Evolutionary conservation across 768 basidiomycete genomes (phyloP), one percentile per base, ranked within the genome.

Genomic region (Xanthoconium stramineum): DNA sequence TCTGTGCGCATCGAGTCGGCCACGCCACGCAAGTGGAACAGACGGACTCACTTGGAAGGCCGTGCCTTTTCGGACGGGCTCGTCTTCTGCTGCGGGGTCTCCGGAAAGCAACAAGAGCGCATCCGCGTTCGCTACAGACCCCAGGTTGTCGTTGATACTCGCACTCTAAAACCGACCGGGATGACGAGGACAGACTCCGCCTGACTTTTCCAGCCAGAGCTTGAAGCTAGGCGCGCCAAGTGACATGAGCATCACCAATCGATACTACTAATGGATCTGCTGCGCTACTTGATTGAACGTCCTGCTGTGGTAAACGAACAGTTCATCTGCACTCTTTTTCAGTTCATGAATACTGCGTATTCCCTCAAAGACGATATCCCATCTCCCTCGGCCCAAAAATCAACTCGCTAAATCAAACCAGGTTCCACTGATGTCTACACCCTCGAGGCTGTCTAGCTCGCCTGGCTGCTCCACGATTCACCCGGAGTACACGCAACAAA

Each of bases 401-500:
- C 84, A 9, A 97, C 95, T 2, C 83, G 95, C 36, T 91, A 91
- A 70, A 80, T 83, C 51, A 88, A 85, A 66, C 84, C 82, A 24
- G 84, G 76, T 1, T 32, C 60, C 4, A 52, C 50, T 8, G 87
- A 90, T 47, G 88, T 88, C 61, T 92, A 89, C 71, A 80, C 89
- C 11, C 72, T 94, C 14, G 89, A 90, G 50, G 88, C 92, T 2
- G 77, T 98, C 10, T 88, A 90, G 62, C 78, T 95, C n/a, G 87
- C 89, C 30, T 98, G 88, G 89, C 74, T 85, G 5, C 78, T 88
- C 33, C 77, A 83, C 45, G 89, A 91, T 67, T 82, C 83, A 0
- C 77, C 83, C 0, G 83, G 92, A 95, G 61, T 98, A 98, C 74
- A 85, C 96, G 83, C 88, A 86, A 67, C 86, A 89, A 63, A 86